Base-by-base conservation (phyloP, 2,329 filamentous ascomycete genomes). In the Botrytis deweyae region DNA sequence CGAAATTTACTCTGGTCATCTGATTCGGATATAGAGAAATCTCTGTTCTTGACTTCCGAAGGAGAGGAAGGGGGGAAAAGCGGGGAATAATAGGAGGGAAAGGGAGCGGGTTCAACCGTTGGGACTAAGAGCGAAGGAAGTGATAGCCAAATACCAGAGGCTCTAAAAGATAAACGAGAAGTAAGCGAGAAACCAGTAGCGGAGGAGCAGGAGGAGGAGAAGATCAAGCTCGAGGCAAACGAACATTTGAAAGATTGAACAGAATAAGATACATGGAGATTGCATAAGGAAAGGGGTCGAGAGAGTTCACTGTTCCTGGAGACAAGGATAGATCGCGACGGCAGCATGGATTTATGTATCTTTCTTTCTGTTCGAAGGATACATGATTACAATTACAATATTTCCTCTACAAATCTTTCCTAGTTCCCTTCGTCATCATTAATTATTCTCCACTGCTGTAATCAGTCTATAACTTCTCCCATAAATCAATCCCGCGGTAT, bases 71-170 rank as follows among this genome's bases (percentile, higher is more conserved):
- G 25, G 2, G 16, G 1, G 18, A 8, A 18, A 4, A 5, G 5
- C 0, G 8, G 7, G 20, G 44, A 22, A 5, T 22, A 8, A 12
- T 4, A 33, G 0, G 18, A 29, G 5, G n/a, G 25, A 3, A 20
- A 38, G 9, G 22, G 6, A 6, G 9, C 6, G 8, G 61, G 18
- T 58, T 18, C n/a, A 58, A 58, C 4, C 6, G 18, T 58, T 29
- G 6, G 16, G 1, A 63, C 16, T 9, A 25, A 63, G 40, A 63
- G 3, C 22, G 6, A 63, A 18, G 1, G 14, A 6, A 29, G 0
- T 5, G 61, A 64, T 64, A 20, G 6, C 7, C 25, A 29, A 10
- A 22, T 29, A 1, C 25, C 25, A 1, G 38, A 64, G 22, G 14
- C 12, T 29, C 7, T 42, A 29, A 16, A 38, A 12, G 25, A 12